These are phyloP conservation scores for Chytriomyces confervae DNA, from an alignment of 192 early-diverging fungal species.

Conservation along the genomic window DNA sequence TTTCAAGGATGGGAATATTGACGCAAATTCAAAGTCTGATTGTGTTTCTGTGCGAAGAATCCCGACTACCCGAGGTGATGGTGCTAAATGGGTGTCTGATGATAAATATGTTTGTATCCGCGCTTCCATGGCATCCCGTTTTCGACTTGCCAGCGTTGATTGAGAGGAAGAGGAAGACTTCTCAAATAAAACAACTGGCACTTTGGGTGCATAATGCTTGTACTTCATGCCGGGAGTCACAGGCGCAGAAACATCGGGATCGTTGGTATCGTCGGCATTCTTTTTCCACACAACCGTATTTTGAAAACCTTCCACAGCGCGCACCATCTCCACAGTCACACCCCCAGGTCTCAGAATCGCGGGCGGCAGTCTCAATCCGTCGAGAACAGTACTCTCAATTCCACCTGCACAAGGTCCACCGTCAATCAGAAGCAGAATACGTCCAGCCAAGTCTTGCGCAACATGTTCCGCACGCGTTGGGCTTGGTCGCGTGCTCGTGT, in stretches of 20 bases:
- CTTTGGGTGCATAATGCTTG: constrained; percentile 93
- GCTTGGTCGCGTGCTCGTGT: constrained; percentile 92
- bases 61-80: constrained; percentile 32
- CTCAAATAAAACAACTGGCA: constrained; percentile 80
- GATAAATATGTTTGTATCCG: constrained; percentile 19
- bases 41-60: constrained; percentile 40
- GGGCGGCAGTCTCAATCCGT: constrained; percentile 74
- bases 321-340: constrained; percentile 80
- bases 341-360: constrained; percentile 93
- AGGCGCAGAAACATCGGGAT: constrained; percentile 57
- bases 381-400: constrained; percentile 93
- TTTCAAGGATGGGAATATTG: not conserved
- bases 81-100: not conserved
- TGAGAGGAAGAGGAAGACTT: not conserved
- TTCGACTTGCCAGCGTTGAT: not conserved
- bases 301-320: constrained; percentile 65
- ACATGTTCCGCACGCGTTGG: constrained; percentile 94
- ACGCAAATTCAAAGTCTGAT: not conserved
- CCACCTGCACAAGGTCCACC: constrained; percentile 87
- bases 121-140: not conserved
- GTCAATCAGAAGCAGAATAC: constrained; percentile 88
- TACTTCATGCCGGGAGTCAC: constrained; percentile 99
- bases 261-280: constrained; percentile 42
- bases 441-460: constrained; percentile 73
- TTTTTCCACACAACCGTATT: constrained; percentile 77